A percentile compares a stretch with the other conserved stretches of the same genome.
These are phyloP conservation scores for Penicillium macrosclerotiorum DNA, from an alignment of 495 filamentous ascomycete species.

Conservation along the genomic window DNA sequence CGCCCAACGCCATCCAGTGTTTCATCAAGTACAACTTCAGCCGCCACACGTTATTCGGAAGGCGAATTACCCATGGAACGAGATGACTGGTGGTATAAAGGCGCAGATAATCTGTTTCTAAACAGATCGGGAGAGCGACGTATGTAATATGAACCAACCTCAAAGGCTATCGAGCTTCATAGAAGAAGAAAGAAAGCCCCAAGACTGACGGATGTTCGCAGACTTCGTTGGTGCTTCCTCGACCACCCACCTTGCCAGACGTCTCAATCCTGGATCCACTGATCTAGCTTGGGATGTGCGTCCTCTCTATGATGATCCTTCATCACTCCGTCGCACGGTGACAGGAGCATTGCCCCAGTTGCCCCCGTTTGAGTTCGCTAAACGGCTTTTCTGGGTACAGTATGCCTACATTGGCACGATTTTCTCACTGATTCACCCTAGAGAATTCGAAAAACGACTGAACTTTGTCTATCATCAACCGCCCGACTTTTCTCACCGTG, in stretches of 20 bases:
- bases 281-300: constrained; percentile 42
- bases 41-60: constrained; percentile 14
- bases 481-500: constrained; percentile 31
- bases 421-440: constrained; percentile 45
- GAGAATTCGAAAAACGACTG: constrained; percentile 43
- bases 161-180: background rate
- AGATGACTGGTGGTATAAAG: constrained; percentile 43
- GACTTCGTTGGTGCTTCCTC: constrained; percentile 38
- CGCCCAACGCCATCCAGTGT: constrained; percentile 9
- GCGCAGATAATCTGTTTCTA: constrained; percentile 34
- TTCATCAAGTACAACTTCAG: constrained; percentile 9
- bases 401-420: constrained; percentile 53
- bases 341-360: constrained; percentile 30
- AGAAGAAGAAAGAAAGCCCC: background rate
- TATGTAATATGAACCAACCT: constrained; percentile 9
- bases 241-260: constrained; percentile 33
- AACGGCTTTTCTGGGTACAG: constrained; percentile 46
- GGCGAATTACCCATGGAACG: constrained; percentile 26
- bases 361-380: constrained; percentile 44
- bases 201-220: background rate
- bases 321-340: constrained; percentile 29
- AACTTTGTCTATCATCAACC: constrained; percentile 36
- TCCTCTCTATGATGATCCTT: constrained; percentile 38
- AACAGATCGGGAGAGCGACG: constrained; percentile 38
- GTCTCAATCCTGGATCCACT: constrained; percentile 32